Percentiles rank a stretch among this genome's conserved stretches.
Evolutionary conservation across 192 early-diverging fungal species (phyloP).

Genomic region (Coemansia sp.): DNA sequence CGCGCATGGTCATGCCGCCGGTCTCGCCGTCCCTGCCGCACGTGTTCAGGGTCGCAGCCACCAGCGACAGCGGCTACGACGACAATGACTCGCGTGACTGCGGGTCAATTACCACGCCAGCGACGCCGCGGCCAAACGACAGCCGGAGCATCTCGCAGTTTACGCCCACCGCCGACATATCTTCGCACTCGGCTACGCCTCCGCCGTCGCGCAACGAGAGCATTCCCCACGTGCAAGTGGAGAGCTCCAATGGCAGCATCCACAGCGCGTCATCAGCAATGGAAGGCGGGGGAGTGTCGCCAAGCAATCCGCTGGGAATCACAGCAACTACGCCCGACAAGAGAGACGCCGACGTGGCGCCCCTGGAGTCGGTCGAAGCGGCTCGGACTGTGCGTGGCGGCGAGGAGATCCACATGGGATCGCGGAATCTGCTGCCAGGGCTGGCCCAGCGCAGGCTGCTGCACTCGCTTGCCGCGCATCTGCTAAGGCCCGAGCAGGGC

Average conservation of each 20-base stretch:
- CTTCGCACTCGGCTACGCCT: background rate
- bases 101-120: background rate
- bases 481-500: background rate
- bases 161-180: background rate
- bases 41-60: conserved; percentile 4
- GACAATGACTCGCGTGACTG: background rate
- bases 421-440: conserved; percentile 10
- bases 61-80: conserved; percentile 3
- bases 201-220: background rate
- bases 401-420: conserved; percentile 12
- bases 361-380: background rate
- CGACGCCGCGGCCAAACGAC: background rate
- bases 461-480: conserved; percentile 4
- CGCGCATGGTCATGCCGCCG: conserved; percentile 4
- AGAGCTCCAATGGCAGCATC: conserved; percentile 4
- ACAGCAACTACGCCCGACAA: background rate
- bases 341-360: background rate
- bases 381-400: background rate
- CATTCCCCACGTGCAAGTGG: background rate
- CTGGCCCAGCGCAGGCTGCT: background rate
- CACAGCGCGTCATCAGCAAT: background rate
- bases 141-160: conserved; percentile 1
- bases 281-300: background rate
- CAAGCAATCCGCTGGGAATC: background rate
- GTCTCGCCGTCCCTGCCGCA: conserved; percentile 14